A percentile compares a stretch with the other conserved stretches of the same genome.
Conservation (phyloP, 2,329 filamentous ascomycete genomes). For the Didymosphaeria variabile region DNA sequence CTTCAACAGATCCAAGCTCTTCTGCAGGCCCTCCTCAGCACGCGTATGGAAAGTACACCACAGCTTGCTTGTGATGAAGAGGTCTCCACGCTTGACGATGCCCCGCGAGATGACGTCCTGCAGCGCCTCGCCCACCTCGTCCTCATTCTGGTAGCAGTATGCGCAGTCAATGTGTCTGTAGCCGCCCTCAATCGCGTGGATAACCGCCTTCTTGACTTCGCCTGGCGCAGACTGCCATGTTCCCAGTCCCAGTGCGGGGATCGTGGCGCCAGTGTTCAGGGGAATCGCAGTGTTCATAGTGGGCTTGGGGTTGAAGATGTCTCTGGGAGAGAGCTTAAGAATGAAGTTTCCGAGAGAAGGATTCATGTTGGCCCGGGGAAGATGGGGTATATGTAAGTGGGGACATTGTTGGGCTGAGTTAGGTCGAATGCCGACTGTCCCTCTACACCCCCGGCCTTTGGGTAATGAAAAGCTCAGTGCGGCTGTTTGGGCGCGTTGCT, state of each 20-base stretch:
- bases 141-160: conserved; percentile 83
- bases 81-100: conserved; percentile 75
- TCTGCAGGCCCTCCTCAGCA: conserved; percentile 74
- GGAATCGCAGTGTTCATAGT: conserved; percentile 51
- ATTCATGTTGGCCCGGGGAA: conserved; percentile 42
- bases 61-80: conserved; percentile 87
- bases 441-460: conserved; percentile 3
- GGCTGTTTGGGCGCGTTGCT: conserved; percentile 40
- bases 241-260: conserved; percentile 50
- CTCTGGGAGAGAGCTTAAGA: conserved; percentile 47
- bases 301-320: conserved; percentile 49
- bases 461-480: conserved; percentile 14
- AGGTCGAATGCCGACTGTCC: not conserved
- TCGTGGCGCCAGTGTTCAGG: conserved; percentile 52
- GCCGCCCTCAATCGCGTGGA: conserved; percentile 58
- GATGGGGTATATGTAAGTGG: conserved; percentile 39
- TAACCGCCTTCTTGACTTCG: conserved; percentile 58
- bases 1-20: conserved; percentile 76
- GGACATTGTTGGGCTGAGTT: not conserved
- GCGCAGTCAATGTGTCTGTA: conserved; percentile 72
- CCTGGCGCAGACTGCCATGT: conserved; percentile 54
- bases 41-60: conserved; percentile 82
- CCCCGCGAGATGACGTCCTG: conserved; percentile 75
- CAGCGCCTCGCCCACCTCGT: conserved; percentile 81
- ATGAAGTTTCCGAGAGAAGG: conserved; percentile 52